A percentile compares a stretch with the other conserved stretches of the same genome.
Conservation (phyloP, 2,329 filamentous ascomycete species). For the Lachnellula cervina region DNA sequence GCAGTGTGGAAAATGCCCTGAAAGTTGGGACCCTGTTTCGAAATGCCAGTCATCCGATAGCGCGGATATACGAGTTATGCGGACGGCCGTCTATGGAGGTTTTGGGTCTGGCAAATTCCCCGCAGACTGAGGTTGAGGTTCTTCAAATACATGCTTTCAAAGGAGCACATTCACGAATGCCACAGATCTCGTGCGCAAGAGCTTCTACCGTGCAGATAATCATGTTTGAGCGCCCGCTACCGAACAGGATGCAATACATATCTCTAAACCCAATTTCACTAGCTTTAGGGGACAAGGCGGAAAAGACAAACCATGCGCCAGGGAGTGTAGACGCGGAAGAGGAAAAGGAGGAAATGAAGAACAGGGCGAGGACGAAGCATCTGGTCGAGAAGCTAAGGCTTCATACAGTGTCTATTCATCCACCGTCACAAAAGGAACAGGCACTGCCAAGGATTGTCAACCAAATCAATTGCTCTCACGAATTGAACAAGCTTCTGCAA, state of each 20-base stretch:
- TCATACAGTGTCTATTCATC: slow-evolving; percentile 76
- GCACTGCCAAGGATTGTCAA: slow-evolving; percentile 78
- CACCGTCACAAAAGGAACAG: slow-evolving; percentile 75
- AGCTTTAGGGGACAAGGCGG: slow-evolving; percentile 69
- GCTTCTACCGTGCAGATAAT: slow-evolving; percentile 79
- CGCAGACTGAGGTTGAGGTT: slow-evolving; percentile 53
- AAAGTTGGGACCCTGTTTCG: slow-evolving; percentile 78
- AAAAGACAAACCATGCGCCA: slow-evolving; percentile 35
- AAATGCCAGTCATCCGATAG: slow-evolving; percentile 72
- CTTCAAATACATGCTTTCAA: slow-evolving; percentile 63
- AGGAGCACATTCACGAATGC: slow-evolving; percentile 50
- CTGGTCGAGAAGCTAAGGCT: slow-evolving; percentile 82
- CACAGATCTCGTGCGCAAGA: slow-evolving; percentile 67
- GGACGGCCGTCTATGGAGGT: slow-evolving; percentile 80
- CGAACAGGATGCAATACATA: slow-evolving; percentile 91
- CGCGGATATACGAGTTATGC: slow-evolving; percentile 78
- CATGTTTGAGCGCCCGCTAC: slow-evolving; percentile 80
- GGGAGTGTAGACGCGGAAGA: slow-evolving; percentile 67
- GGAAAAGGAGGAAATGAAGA: slow-evolving; percentile 55
- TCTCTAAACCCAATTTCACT: slow-evolving; percentile 86
- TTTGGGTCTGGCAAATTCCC: slow-evolving; percentile 73
- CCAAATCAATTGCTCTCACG: slow-evolving; percentile 94
- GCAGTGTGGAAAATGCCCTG: slow-evolving; percentile 82
- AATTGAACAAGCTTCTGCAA: slow-evolving; percentile 79
- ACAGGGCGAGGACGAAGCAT: slow-evolving; percentile 55